Percentiles rank a stretch among this genome's conserved stretches.
These are phyloP conservation scores for Sclerotinia minor DNA, from an alignment of 2,329 filamentous ascomycete genomes.

Conservation along the genomic window DNA sequence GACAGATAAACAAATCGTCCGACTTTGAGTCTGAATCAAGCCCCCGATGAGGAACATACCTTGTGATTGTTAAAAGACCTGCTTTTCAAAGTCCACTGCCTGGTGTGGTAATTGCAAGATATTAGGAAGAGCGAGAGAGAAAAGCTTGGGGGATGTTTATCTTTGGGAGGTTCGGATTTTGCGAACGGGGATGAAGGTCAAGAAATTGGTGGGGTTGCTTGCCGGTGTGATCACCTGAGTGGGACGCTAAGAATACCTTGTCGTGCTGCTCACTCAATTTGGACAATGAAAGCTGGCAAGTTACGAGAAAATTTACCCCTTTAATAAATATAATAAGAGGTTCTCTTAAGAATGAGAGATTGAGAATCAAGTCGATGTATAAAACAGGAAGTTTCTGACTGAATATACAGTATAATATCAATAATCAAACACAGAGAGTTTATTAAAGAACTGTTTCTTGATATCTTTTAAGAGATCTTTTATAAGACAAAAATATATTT, in stretches of 20 bases:
- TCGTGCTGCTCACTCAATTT: conserved; percentile 9
- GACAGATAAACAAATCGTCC: conserved; percentile 20
- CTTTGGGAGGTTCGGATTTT: conserved; percentile 25
- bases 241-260: conserved; percentile 20
- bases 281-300: conserved; percentile 18
- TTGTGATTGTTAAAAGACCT: conserved; percentile 13
- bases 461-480: too few relatives aligned
- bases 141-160: conserved; percentile 29
- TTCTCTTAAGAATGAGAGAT: too few relatives aligned
- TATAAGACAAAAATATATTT: too few relatives aligned
- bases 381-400: not conserved
- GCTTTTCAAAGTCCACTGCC: conserved; percentile 7
- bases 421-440: too few relatives aligned
- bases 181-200: conserved; percentile 24
- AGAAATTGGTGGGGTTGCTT: conserved; percentile 29
- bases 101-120: conserved; percentile 16
- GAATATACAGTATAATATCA: not conserved
- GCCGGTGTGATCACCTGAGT: conserved; percentile 27
- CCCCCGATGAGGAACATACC: not conserved
- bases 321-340: not conserved
- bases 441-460: too few relatives aligned
- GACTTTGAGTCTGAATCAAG: not conserved
- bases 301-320: conserved; percentile 12
- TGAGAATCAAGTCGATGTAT: too few relatives aligned
- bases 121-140: conserved; percentile 19